These are phyloP conservation scores for Aspergillus fischeri DNA, from an alignment of 2,329 filamentous ascomycete genomes.

Conservation along the genomic window DNA sequence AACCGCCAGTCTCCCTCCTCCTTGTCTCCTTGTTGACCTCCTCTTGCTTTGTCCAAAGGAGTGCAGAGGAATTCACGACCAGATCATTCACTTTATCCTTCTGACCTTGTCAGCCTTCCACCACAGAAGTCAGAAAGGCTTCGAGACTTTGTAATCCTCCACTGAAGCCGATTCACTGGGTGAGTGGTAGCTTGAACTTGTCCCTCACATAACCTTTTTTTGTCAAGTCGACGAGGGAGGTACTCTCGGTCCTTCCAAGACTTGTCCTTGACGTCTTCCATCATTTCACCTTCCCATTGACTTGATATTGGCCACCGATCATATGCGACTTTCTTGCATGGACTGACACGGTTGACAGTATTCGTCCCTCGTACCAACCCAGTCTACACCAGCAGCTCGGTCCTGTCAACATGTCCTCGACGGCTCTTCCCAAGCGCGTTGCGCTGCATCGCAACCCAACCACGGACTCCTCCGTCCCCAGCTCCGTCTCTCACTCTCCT, in stretches of 20 bases:
- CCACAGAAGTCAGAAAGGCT: background rate
- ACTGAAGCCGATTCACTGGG: conserved; percentile 1
- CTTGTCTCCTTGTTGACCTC: background rate
- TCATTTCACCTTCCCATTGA: background rate
- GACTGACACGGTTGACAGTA: background rate
- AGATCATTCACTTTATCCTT: background rate
- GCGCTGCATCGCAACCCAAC: conserved; percentile 52
- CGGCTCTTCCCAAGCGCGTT: conserved; percentile 42
- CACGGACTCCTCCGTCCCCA: conserved; percentile 52
- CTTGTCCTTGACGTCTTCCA: background rate
- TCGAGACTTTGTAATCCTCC: background rate
- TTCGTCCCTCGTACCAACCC: background rate
- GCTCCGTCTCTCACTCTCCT: conserved; percentile 53
- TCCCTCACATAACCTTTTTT: background rate
- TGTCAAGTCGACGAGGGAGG: background rate
- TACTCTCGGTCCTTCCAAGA: background rate
- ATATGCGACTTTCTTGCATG: background rate
- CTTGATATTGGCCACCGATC: too few relatives aligned
- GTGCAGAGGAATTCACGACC: background rate
- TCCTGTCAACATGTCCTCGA: conserved; percentile 45
- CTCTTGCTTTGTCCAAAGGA: background rate
- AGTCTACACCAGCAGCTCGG: too few relatives aligned
- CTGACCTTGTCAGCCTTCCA: background rate
- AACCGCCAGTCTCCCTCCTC: conserved; percentile 8
- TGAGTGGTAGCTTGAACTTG: background rate